phyloP scores from a whole-genome alignment of 495 filamentous ascomycete species.

The Neurospora sp. region DNA sequence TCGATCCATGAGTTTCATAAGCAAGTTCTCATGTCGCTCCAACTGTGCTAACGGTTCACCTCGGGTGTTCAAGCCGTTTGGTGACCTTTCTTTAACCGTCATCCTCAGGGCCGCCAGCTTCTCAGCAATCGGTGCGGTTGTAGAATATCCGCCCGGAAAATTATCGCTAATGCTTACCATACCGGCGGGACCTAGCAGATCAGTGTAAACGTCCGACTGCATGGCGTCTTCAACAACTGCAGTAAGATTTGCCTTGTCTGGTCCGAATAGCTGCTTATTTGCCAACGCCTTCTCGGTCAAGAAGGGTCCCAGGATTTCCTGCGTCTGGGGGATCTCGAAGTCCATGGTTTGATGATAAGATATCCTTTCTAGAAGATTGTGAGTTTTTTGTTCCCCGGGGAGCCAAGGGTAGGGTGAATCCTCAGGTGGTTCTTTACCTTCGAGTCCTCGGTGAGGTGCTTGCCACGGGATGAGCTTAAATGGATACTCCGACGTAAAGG shows the following conservation, averaged over 20 bases:
- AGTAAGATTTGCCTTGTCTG: conserved; percentile 21
- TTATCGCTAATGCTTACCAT: not conserved
- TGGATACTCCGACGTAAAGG: conserved; percentile 38
- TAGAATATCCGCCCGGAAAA: conserved; percentile 19
- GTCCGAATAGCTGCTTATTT: conserved; percentile 35
- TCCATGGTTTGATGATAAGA: conserved; percentile 36
- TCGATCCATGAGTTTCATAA: conserved; percentile 37
- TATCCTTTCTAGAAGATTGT: conserved; percentile 22
- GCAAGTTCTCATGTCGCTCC: conserved; percentile 33
- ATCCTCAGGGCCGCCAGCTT: conserved; percentile 28
- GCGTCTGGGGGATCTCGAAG: conserved; percentile 33
- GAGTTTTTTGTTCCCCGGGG: not conserved
- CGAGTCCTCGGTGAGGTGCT: conserved; percentile 32
- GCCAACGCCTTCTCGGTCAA: conserved; percentile 32
- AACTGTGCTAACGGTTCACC: conserved; percentile 25
- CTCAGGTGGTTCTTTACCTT: conserved; percentile 22
- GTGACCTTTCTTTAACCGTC: conserved; percentile 13
- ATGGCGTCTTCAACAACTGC: conserved; percentile 26
- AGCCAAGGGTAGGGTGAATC: conserved; percentile 6
- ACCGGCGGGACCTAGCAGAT: not conserved
- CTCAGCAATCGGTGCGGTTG: conserved; percentile 16
- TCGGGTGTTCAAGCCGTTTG: not conserved
- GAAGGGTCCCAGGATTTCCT: conserved; percentile 32
- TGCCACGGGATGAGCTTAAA: conserved; percentile 40
- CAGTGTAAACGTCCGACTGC: not conserved